These are phyloP conservation scores for Penicillium sp. DNA, from an alignment of 2,329 filamentous ascomycete species.

Conservation along the genomic window DNA sequence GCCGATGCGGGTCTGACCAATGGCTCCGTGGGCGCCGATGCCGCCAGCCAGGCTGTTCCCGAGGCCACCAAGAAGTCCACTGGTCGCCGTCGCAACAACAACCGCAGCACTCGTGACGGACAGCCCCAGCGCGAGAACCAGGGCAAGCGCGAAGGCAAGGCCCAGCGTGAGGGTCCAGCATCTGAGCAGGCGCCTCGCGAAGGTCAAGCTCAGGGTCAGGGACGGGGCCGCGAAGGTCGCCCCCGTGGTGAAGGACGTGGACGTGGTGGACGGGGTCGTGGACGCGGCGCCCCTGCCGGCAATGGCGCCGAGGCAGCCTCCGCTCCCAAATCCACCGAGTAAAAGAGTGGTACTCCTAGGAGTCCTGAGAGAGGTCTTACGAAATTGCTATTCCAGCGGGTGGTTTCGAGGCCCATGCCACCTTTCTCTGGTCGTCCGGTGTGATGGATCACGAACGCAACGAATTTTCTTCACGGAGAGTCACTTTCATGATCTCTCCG, in stretches of 20 bases:
- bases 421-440: slow-evolving; percentile 21
- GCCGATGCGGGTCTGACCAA: slow-evolving; percentile 62
- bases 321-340: slow-evolving; percentile 2
- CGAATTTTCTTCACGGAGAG: slow-evolving; percentile 32
- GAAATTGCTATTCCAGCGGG: slow-evolving; percentile 1
- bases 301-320: slow-evolving; percentile 1
- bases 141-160: background rate
- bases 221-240: slow-evolving; percentile 37
- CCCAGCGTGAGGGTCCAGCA: background rate
- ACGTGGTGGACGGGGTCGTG: slow-evolving; percentile 36
- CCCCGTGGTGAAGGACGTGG: slow-evolving; percentile 31
- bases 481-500: slow-evolving; percentile 14
- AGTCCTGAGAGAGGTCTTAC: background rate
- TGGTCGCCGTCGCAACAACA: slow-evolving; percentile 31
- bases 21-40: slow-evolving; percentile 55
- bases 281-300: slow-evolving; percentile 32
- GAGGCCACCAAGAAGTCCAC: slow-evolving; percentile 37
- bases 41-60: slow-evolving; percentile 36
- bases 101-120: slow-evolving; percentile 13
- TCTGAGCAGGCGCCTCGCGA: background rate
- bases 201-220: background rate
- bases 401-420: slow-evolving; percentile 12
- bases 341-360: slow-evolving; percentile 5
- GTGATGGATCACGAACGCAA: slow-evolving; percentile 42
- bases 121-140: background rate